A percentile compares a stretch with the other conserved stretches of the same genome.
These are phyloP conservation scores for Phytophthora nicotianae DNA, from an alignment of 352 stramenopile species.

Conservation along the genomic window DNA sequence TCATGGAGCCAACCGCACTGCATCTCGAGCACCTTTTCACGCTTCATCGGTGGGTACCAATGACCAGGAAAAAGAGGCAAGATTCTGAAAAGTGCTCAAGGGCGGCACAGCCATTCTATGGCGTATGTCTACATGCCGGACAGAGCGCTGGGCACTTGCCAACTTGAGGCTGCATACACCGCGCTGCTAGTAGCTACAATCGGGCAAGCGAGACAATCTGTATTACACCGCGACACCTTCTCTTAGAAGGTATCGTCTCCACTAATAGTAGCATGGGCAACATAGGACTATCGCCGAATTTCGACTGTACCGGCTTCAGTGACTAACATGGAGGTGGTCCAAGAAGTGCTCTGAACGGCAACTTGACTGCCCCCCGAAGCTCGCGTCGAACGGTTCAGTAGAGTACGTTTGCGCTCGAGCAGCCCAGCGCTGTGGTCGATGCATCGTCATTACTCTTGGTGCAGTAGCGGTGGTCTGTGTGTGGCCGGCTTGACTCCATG, in stretches of 20 bases:
- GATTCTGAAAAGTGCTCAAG: neutral
- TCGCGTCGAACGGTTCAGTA: slow-evolving; percentile 34
- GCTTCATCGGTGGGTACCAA: neutral
- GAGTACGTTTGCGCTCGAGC: slow-evolving; percentile 41
- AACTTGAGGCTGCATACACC: slow-evolving; percentile 9
- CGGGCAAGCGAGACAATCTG: slow-evolving; percentile 23
- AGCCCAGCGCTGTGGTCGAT: slow-evolving; percentile 26
- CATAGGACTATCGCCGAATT: slow-evolving; percentile 9
- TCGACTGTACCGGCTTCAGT: slow-evolving; percentile 18
- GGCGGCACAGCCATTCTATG: neutral
- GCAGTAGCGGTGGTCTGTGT: slow-evolving; percentile 26
- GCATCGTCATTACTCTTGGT: slow-evolving; percentile 43
- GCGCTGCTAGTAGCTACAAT: slow-evolving; percentile 18
- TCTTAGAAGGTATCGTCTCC: slow-evolving; percentile 23
- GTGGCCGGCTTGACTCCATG: slow-evolving; percentile 17
- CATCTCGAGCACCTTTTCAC: neutral
- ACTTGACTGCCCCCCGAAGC: slow-evolving; percentile 29
- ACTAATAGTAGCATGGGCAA: neutral
- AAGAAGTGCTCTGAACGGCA: slow-evolving; percentile 39
- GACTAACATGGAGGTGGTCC: slow-evolving; percentile 16
- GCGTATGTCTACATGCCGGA: neutral
- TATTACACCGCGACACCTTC: slow-evolving; percentile 24
- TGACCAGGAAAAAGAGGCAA: slow-evolving; percentile 15
- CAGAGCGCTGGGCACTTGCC: slow-evolving; percentile 21
- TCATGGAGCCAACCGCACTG: neutral